These are phyloP conservation scores for Lepidium campestre DNA, from an alignment of 441 rosid species.

Conservation along the genomic window DNA sequence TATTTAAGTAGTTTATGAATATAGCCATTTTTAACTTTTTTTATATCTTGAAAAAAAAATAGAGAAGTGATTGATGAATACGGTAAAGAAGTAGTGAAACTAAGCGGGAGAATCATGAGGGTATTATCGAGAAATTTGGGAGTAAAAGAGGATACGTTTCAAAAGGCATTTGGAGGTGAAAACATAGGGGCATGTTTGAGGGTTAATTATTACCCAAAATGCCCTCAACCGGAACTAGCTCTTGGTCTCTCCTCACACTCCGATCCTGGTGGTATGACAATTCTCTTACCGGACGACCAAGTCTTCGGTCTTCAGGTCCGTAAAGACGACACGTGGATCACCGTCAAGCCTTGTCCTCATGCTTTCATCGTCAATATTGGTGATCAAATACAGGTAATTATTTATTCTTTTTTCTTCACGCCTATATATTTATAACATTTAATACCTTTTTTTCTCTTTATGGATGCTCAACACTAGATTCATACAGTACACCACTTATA, in stretches of 20 bases:
- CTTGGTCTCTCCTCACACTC: slow-evolving; percentile 88
- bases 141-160: slow-evolving; percentile 44
- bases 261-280: slow-evolving; percentile 84
- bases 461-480: no score
- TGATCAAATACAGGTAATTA: slow-evolving; percentile 70
- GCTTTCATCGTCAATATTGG: slow-evolving; percentile 80
- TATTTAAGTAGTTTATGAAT: no score
- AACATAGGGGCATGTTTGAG: slow-evolving; percentile 64
- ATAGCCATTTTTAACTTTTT: no score
- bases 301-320: slow-evolving; percentile 73
- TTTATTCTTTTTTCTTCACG: not conserved
- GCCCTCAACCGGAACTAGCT: slow-evolving; percentile 83
- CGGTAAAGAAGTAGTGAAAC: slow-evolving; percentile 49
- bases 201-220: slow-evolving; percentile 71
- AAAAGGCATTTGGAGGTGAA: slow-evolving; percentile 67
- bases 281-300: slow-evolving; percentile 66
- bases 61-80: slow-evolving; percentile 79
- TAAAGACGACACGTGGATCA: slow-evolving; percentile 49
- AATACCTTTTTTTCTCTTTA: not conserved
- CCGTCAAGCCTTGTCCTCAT: slow-evolving; percentile 62
- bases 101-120: slow-evolving; percentile 64
- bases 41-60: no score
- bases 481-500: no score
- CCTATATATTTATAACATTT: not conserved
- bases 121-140: slow-evolving; percentile 61